Percentiles rank a stretch among this genome's conserved stretches.
Conservation (phyloP, 1,139 yeast species). For the Candida albicans region DNA sequence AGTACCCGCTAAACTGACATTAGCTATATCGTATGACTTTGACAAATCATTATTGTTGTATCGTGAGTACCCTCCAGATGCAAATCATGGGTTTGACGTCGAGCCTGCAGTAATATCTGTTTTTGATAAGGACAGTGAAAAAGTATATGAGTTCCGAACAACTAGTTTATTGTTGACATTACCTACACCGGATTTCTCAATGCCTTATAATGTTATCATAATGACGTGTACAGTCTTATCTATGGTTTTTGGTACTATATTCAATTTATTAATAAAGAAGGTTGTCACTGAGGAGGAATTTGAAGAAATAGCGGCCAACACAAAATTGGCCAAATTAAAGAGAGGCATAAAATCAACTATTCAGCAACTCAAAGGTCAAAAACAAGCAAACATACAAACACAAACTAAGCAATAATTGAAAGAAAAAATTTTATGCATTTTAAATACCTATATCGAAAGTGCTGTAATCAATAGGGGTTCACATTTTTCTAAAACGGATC, state of each 20-base stretch:
- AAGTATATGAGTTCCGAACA: constrained; percentile 67
- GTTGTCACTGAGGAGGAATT: constrained; percentile 78
- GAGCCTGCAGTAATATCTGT: constrained; percentile 84
- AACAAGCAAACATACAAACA: not conserved
- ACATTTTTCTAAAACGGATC: constrained; percentile 66
- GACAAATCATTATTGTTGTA: constrained; percentile 83
- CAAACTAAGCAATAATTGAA: not conserved
- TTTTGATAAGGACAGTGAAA: constrained; percentile 24
- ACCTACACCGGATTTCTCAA: constrained; percentile 97
- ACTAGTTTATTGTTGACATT: constrained; percentile 80
- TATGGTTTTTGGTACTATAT: constrained; percentile 82
- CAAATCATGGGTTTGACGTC: constrained; percentile 95
- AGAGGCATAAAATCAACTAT: constrained; percentile 11
- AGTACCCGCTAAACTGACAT: constrained; percentile 64
- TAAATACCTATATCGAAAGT: not conserved
- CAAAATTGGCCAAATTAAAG: constrained; percentile 25
- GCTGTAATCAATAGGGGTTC: not conserved
- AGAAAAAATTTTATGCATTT: not conserved
- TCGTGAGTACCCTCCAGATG: constrained; percentile 98
- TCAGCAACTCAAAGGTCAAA: constrained; percentile 3
- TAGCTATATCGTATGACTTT: constrained; percentile 72
- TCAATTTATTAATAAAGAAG: constrained; percentile 73
- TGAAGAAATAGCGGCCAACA: constrained; percentile 37
- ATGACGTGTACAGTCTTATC: constrained; percentile 94
- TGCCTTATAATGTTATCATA: constrained; percentile 98